A percentile compares a stretch with the other conserved stretches of the same genome.
Evolutionary conservation across 106 monocot species (phyloP).

Genomic region (Dioscorea alata): DNA sequence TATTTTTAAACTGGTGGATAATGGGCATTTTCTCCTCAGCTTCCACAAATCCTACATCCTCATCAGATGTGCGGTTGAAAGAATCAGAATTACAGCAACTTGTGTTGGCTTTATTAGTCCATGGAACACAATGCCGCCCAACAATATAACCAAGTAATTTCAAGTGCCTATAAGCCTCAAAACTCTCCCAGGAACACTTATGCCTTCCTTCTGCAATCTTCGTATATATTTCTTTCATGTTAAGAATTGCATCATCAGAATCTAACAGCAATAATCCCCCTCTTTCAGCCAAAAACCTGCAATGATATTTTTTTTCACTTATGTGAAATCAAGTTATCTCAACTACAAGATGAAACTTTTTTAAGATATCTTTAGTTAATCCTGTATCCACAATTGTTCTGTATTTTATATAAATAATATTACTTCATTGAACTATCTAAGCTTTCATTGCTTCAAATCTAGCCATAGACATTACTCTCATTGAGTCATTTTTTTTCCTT

Average conservation of each 20-base stretch:
- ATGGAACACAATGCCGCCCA: slow-evolving; percentile 58
- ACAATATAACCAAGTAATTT: slow-evolving; percentile 84
- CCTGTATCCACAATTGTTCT: background rate
- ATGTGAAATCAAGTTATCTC: background rate
- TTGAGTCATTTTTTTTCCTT: background rate
- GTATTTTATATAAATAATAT: background rate
- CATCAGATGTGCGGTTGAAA: background rate
- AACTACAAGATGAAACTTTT: background rate
- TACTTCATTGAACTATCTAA: background rate
- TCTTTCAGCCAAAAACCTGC: slow-evolving; percentile 74
- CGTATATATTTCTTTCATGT: slow-evolving; percentile 47
- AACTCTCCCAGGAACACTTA: slow-evolving; percentile 67
- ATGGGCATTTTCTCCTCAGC: slow-evolving; percentile 15
- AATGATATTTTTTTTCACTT: slow-evolving; percentile 3
- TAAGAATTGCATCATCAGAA: slow-evolving; percentile 25
- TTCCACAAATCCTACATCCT: slow-evolving; percentile 1
- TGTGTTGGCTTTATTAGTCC: slow-evolving; percentile 47
- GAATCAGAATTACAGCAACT: background rate
- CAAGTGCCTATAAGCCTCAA: slow-evolving; percentile 68
- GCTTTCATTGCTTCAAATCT: background rate
- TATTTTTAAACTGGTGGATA: slow-evolving; percentile 17
- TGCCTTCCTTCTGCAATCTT: slow-evolving; percentile 39
- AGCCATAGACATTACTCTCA: background rate
- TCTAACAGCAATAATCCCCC: slow-evolving; percentile 59
- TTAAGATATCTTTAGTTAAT: background rate